phyloP scores from a whole-genome alignment of 352 stramenopile species.

The Pythium monospermum region DNA sequence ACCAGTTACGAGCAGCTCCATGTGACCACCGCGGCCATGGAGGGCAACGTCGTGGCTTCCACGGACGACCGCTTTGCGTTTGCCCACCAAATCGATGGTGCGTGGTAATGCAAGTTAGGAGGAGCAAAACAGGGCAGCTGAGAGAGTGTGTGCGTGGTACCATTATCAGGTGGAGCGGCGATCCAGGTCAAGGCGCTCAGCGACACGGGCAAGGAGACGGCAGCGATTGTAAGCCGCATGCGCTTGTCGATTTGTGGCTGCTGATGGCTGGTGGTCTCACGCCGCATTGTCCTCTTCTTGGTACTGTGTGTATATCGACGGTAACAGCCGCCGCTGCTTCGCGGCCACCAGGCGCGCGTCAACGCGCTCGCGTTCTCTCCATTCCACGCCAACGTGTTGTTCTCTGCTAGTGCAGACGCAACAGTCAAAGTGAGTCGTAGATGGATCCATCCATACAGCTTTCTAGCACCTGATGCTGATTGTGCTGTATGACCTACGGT shows the following conservation, averaged over 20 bases:
- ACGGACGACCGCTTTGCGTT: slow-evolving; percentile 50
- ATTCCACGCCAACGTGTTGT: slow-evolving; percentile 42
- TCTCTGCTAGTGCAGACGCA: slow-evolving; percentile 50
- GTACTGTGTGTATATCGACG: background rate
- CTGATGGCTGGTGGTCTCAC: background rate
- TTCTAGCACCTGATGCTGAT: too few relatives aligned
- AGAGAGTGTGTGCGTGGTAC: too few relatives aligned
- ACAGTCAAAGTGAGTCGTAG: slow-evolving; percentile 40
- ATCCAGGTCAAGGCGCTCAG: slow-evolving; percentile 55
- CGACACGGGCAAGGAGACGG: slow-evolving; percentile 37
- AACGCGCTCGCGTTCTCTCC: slow-evolving; percentile 62
- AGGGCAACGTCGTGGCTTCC: slow-evolving; percentile 44
- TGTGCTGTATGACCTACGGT: too few relatives aligned
- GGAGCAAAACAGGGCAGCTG: too few relatives aligned
- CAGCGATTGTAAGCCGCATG: slow-evolving; percentile 16
- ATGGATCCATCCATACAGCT: too few relatives aligned
- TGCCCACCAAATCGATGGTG: slow-evolving; percentile 55
- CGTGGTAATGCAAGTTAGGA: too few relatives aligned
- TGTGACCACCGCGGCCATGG: slow-evolving; percentile 34
- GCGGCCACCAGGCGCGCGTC: slow-evolving; percentile 51
- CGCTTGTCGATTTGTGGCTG: background rate
- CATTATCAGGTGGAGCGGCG: slow-evolving; percentile 44
- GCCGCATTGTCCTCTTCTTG: background rate
- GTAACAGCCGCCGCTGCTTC: slow-evolving; percentile 44
- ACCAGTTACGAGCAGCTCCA: slow-evolving; percentile 67